Base-by-base conservation (phyloP, 345 rosid genomes). In the Xanthoceras sorbifolium region DNA sequence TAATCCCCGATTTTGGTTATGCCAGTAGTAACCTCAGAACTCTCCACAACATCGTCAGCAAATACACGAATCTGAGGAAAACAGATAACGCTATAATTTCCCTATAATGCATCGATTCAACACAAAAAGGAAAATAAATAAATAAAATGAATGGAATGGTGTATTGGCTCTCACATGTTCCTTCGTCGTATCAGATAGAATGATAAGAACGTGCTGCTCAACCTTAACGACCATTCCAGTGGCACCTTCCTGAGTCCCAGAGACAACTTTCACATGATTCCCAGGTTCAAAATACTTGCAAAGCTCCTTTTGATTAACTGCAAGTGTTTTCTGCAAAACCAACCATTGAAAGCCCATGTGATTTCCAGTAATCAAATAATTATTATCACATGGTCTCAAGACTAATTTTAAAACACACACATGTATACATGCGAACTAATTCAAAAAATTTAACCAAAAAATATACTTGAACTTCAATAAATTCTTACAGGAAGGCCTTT, bases 141-240 rank as follows among this genome's bases (percentile, higher is more conserved):
- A 20, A 57, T 57, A 57, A 57, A 57, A 57, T 17, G 55, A 50
- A 50, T 7, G 32, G 9, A 44, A 62, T 31, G 20, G 55, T 36
- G 52, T 6, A 29, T 36, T 50, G 64, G 78, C 93, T 92, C 82
- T 92, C 82, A 93, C 98, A 83, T 93, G 90, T 84, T 96, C 98
- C 86, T 93, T 96, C 18, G 97, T 93, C 6, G 99, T 93, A 82
- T 93, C 98, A 26, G 97, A 92, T 67, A 92, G 79, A 84, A 96
- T 84, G 74, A 92, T 88, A 72, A 96, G 97, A 64, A 91, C 94
- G 82, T 96, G 99, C 73, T 92, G 97, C 68, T 93, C 99, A 80
- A 93, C 99, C 88, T 93, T 93, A 68, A 96, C 86, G 76, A 96
- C 97, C 99, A 96, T 96, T 76, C 99, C 99, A 6, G 99, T 93